Base-by-base conservation (phyloP, 345 rosid genomes). In the Clarkia xantiana region DNA sequence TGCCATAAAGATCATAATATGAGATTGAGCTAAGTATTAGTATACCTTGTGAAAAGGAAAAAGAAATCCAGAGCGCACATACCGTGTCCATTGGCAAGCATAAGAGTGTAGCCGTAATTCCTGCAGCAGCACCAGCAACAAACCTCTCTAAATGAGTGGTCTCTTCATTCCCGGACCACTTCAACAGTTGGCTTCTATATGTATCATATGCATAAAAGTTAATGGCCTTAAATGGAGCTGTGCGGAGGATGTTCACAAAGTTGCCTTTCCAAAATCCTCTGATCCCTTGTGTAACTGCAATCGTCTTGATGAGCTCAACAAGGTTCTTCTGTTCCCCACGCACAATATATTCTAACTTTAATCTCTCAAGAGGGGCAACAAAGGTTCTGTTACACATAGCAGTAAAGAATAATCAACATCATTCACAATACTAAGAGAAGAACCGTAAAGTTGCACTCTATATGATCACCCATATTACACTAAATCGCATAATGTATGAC, bases 181-280 rank as follows among this genome's bases (percentile, higher is more conserved):
- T 82, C 60, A 80, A 53, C 63, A 85, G 66, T 16, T 74, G 81
- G 67, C 56, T 76, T 68, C 88, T 75, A 40, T 90, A 90, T 0
- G 81, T 76, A 66, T 90, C 97, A 60, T 82, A 85, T 17, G 91
- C 94, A 67, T 79, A 90, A 65, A 90, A 90, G 60, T 85, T 90
- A 76, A 90, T 74, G 40, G 95, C 76, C 70, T 90, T 90, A 62
- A 90, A 90, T 38, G 95, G 97, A 62, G 97, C 94, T 3, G 95
- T 82, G 48, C 97, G 77, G 16, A 90, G 91, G 64, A 90, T 84
- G 68, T 90, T 90, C 54, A 85, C 68, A 48, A 82, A 72, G 59
- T 90, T 90, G 34, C 97, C 95, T 74, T 85, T 90, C 95, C 97
- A 90, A 51, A 90, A 90, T 6, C 95, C 97, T 66, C 62, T 85